Evolutionary conservation across 257 asterid genomes (phyloP).

Genomic region (Gynochthodes officinalis): DNA sequence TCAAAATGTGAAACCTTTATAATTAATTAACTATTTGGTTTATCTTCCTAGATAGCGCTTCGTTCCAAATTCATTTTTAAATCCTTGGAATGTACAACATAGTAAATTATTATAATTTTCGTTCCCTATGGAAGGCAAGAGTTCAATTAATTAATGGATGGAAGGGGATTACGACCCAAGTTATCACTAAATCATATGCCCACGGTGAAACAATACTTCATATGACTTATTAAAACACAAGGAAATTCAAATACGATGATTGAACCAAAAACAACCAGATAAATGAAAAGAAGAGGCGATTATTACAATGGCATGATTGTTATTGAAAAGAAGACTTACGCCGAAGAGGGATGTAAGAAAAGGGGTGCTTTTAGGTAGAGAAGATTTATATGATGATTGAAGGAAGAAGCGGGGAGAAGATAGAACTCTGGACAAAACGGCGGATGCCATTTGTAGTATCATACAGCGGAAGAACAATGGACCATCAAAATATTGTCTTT

Average conservation of each 20-base stretch:
- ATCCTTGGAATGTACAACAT: neutral
- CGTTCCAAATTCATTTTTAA: neutral
- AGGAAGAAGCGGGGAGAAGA: constrained; percentile 49
- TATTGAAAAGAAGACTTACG: constrained; percentile 39
- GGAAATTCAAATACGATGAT: neutral
- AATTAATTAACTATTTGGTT: neutral
- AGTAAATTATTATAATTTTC: neutral
- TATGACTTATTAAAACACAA: neutral
- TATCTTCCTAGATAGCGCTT: neutral
- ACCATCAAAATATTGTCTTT: constrained; percentile 19
- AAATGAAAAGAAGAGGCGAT: neutral
- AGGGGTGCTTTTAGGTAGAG: constrained; percentile 36
- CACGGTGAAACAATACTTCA: neutral
- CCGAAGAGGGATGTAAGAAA: constrained; percentile 31
- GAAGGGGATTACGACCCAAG: neutral
- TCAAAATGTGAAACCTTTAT: neutral
- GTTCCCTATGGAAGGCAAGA: neutral
- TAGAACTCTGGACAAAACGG: constrained; percentile 54
- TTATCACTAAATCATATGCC: neutral
- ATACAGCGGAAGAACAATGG: constrained; percentile 9
- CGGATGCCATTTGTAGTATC: constrained; percentile 53
- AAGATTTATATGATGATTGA: constrained; percentile 35
- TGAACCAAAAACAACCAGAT: neutral
- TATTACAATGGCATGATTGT: too few species aligned
- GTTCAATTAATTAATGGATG: neutral